A percentile compares a stretch with the other conserved stretches of the same genome.
Conservation (phyloP, 768 basidiomycete species). For the Paxillus rubicundulus region DNA sequence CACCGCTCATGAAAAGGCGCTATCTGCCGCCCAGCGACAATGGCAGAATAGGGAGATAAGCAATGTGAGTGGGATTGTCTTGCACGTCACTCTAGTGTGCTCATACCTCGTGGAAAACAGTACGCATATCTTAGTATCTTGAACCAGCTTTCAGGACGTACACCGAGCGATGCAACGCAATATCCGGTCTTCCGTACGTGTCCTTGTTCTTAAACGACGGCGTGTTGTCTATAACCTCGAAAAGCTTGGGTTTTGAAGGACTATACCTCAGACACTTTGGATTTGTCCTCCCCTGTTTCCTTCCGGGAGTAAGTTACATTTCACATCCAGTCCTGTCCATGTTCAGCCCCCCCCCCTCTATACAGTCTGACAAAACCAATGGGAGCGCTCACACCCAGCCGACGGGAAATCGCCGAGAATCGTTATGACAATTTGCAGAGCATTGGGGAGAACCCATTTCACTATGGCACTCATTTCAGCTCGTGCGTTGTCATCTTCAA, state of each 20-base stretch:
- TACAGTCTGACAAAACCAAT: slow-evolving; percentile 81
- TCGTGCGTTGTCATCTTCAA: slow-evolving; percentile 38
- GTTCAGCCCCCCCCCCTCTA: neutral
- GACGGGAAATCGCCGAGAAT: slow-evolving; percentile 71
- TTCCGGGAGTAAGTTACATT: slow-evolving; percentile 66
- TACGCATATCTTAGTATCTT: slow-evolving; percentile 87
- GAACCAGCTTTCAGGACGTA: slow-evolving; percentile 90
- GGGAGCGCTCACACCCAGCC: slow-evolving; percentile 78
- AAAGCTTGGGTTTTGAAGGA: slow-evolving; percentile 88
- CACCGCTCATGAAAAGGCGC: slow-evolving; percentile 37
- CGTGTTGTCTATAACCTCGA: neutral
- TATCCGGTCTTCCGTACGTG: slow-evolving; percentile 85
- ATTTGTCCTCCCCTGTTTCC: slow-evolving; percentile 56
- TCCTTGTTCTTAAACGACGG: neutral
- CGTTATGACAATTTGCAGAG: slow-evolving; percentile 74
- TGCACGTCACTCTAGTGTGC: neutral
- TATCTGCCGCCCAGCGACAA: slow-evolving; percentile 68
- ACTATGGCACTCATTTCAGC: slow-evolving; percentile 93
- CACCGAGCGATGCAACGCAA: slow-evolving; percentile 92
- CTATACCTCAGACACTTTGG: slow-evolving; percentile 69
- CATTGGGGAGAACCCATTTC: slow-evolving; percentile 85
- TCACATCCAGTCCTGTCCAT: neutral
- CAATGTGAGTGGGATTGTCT: slow-evolving; percentile 54
- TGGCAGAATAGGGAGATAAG: slow-evolving; percentile 93
- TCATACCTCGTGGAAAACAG: slow-evolving; percentile 36